Base-by-base conservation (phyloP, 2,329 filamentous ascomycete genomes). In the Phoma sp. region DNA sequence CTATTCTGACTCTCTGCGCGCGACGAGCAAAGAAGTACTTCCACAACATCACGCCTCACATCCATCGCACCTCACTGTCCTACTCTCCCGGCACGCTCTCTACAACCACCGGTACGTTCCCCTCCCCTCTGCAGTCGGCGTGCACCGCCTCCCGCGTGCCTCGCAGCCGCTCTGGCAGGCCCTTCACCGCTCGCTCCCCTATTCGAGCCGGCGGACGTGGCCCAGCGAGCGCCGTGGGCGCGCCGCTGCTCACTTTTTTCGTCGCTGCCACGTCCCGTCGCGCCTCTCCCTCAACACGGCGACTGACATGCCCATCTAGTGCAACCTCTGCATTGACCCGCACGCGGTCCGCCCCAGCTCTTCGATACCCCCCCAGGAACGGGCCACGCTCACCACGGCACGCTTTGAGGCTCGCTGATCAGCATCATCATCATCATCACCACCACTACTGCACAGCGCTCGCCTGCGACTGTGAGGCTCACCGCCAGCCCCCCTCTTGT, bases 301-400 rank as follows among this genome's bases (percentile, higher is more conserved):
- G 65, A 74, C 70, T 67, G 60, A 69, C 64, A 32, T 66, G 55
- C 47, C 58, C 60, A 61, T 68, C 61, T 70, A 73, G 72, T 72
- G 64, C 65, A 61, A 61, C 67, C 60, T 57, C 68, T 72, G 73
- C 73, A 75, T 76, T 76, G 73, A 74, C 73, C 73, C 69, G 60
- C 62, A 57, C 72, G 73, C 68, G 73, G 65, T 69, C 73, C 71
- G 67, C 58, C 62, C 64, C 67, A 59, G 62, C 60, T 62, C 57
- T 63, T 72, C 60, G 60, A 68, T 63, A 47, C 47, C 52, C 59
- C 55, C 62, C 55, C 17, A 55, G 62, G 61, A 56, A 67, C 68
- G 64, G 70, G 65, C 69, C 71, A 72, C 68, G 64, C 60, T 54
- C 53, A 65, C 63, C 35, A 45, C 59, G 45, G 40, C 61, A 45